Evolutionary conservation across 441 rosid species (phyloP).

Genomic region (Erysimum cheiri): DNA sequence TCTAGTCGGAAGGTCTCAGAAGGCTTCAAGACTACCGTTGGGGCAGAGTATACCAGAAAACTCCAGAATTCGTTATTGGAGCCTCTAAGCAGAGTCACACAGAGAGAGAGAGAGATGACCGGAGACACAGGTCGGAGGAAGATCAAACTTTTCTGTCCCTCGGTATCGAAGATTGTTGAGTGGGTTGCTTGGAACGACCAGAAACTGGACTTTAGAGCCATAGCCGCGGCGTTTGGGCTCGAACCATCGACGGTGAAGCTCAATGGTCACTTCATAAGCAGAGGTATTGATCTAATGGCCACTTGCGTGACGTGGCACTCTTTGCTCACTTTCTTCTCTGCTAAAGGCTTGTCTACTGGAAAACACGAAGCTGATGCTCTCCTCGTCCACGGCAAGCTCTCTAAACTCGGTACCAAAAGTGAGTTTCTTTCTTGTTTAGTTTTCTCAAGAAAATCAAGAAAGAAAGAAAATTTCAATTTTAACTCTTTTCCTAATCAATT

Average conservation of each 20-base stretch:
- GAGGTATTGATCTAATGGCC: constrained; percentile 69
- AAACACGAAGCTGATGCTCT: constrained; percentile 55
- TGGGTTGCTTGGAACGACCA: constrained; percentile 59
- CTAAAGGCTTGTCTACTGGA: constrained; percentile 81
- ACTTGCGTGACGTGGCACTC: constrained; percentile 84
- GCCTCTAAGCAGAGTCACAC: constrained; percentile 17
- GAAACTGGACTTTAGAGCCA: constrained; percentile 68
- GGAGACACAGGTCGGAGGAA: constrained; percentile 46
- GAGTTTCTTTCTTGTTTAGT: constrained; percentile 37
- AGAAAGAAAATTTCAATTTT: not conserved
- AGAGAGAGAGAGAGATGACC: constrained; percentile 39
- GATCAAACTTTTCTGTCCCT: constrained; percentile 68
- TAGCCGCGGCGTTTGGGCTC: constrained; percentile 68
- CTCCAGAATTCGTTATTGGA: constrained; percentile 9
- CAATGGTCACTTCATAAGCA: constrained; percentile 84
- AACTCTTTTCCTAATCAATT: not conserved
- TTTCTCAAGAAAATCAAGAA: constrained; percentile 22
- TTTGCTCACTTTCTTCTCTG: constrained; percentile 74
- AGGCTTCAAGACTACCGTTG: constrained; percentile 33
- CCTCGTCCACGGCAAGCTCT: constrained; percentile 72
- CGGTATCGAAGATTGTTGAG: constrained; percentile 51
- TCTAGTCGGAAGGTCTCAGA: constrained; percentile 17
- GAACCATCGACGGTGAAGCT: constrained; percentile 76
- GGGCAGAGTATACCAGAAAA: not conserved
- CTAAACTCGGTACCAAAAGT: constrained; percentile 68